phyloP scores from a whole-genome alignment of 2,329 filamentous ascomycete species.

The Microascus cirrosus region DNA sequence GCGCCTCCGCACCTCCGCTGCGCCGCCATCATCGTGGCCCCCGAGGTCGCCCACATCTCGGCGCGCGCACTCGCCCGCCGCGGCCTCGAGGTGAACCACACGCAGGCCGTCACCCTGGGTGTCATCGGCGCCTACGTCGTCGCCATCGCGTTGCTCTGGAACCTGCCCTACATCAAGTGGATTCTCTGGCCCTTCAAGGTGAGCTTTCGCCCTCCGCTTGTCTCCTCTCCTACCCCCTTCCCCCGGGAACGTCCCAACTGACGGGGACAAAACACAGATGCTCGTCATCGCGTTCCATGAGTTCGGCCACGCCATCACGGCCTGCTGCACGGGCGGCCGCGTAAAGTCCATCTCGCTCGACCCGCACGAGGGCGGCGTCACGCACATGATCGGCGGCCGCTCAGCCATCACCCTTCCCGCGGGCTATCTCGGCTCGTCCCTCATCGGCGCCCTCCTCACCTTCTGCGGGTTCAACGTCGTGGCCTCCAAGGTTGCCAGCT shows the following conservation, averaged over 20 bases:
- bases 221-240: background rate
- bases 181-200: constrained; percentile 75
- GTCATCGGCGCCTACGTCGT: constrained; percentile 63
- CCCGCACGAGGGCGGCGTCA: constrained; percentile 63
- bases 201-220: constrained; percentile 8
- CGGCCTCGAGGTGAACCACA: constrained; percentile 25
- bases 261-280: constrained; percentile 52
- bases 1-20: background rate
- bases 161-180: constrained; percentile 64
- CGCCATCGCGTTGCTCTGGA: constrained; percentile 67
- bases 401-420: constrained; percentile 63
- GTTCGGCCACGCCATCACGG: constrained; percentile 64
- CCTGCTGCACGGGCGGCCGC: constrained; percentile 59
- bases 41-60: constrained; percentile 4
- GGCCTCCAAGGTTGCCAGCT: constrained; percentile 67
- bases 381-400: constrained; percentile 63
- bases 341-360: constrained; percentile 55
- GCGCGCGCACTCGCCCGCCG: constrained; percentile 5
- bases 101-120: constrained; percentile 60
- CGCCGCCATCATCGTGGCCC: constrained; percentile 1
- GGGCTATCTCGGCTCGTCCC: constrained; percentile 64
- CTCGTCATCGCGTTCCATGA: constrained; percentile 77
- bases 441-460: constrained; percentile 67
- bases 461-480: constrained; percentile 77
- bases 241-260: background rate